Evolutionary conservation across 2,329 filamentous ascomycete species (phyloP), one percentile per base, ranked within the genome.

Genomic region (Ophiostoma sp.): DNA sequence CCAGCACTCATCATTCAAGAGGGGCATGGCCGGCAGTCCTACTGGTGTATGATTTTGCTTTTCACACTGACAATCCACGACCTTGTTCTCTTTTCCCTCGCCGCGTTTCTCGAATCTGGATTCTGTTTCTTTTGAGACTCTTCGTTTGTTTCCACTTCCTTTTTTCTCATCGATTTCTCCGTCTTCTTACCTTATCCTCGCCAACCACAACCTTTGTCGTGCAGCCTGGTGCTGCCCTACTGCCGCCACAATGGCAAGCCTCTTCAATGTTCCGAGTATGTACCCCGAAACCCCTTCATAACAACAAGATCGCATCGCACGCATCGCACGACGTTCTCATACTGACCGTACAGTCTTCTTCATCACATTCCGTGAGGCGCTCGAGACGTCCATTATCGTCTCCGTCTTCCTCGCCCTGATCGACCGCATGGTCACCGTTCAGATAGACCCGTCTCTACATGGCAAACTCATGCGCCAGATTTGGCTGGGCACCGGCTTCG

Each of bases 371-470:
- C 90, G 94, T 79, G 94, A 97, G 84, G 90, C 90, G 55, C 84
- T 97, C 61, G 94, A 97, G 84, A 92, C 92, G 0, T 91, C 88
- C 78, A 94, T 97, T 79, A 93, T 97, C 78, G 91, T 97, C 75
- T 95, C 94, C 0, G 91, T 97, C 22, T 85, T 97, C 55, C 87
- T 97, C 50, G 89, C 93, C n/a, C 96, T 95, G 79, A 84, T 97
- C 73, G 95, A 95, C 80, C 92, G 96, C 80, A 93, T 97, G 59
- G 84, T 85, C 73, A 89, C 89, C 0, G 88, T 90, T 22, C 85
- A 90, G 71, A 82, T 86, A 73, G 90, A 94, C 83, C 82, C 82
- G 6, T 79, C 78, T 1, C 84, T 91, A 1, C 92, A 93, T 83
- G 94, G 91, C 81, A 87, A 86, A 75, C 85, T 95, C 7, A 85